phyloP scores from a whole-genome alignment of 352 stramenopile species.

The Pythium diclinum region DNA sequence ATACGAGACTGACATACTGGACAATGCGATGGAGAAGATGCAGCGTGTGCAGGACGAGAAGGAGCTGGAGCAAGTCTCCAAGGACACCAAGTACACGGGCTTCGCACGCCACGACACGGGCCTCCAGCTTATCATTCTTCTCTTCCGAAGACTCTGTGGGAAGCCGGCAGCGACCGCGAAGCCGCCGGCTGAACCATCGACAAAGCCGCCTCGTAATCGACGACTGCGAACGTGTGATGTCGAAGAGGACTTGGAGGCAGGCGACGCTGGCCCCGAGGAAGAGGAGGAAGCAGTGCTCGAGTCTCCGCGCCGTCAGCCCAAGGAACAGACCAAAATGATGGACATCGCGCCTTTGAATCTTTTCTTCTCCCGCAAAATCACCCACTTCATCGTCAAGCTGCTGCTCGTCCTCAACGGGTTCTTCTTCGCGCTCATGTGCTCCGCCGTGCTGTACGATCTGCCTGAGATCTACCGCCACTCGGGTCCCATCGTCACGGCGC shows the following conservation, averaged over 20 bases:
- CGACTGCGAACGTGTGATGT: neutral
- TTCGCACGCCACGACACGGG: slow-evolving; percentile 13
- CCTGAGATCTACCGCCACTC: slow-evolving; percentile 10
- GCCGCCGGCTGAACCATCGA: neutral
- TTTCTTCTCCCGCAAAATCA: slow-evolving; percentile 22
- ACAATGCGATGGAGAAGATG: slow-evolving; percentile 20
- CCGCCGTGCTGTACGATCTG: slow-evolving; percentile 23
- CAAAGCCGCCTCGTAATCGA: slow-evolving; percentile 4
- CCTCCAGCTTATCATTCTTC: slow-evolving; percentile 17
- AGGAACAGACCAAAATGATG: neutral
- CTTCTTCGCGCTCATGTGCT: slow-evolving; percentile 25
- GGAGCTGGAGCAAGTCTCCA: slow-evolving; percentile 16
- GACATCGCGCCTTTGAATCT: neutral
- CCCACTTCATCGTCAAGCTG: slow-evolving; percentile 18
- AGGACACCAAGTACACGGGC: slow-evolving; percentile 13
- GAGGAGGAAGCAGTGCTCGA: neutral
- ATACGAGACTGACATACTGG: slow-evolving; percentile 2
- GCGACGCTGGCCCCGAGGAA: neutral
- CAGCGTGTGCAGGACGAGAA: slow-evolving; percentile 23
- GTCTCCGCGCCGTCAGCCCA: neutral
- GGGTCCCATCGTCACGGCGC: neutral
- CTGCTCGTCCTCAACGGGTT: slow-evolving; percentile 26
- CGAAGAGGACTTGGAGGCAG: neutral
- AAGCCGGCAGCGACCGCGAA: neutral
- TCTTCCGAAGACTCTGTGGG: slow-evolving; percentile 8